Evolutionary conservation across 805 yeast species (phyloP).

Genomic region (Schizosaccharomyces cryophilus): DNA sequence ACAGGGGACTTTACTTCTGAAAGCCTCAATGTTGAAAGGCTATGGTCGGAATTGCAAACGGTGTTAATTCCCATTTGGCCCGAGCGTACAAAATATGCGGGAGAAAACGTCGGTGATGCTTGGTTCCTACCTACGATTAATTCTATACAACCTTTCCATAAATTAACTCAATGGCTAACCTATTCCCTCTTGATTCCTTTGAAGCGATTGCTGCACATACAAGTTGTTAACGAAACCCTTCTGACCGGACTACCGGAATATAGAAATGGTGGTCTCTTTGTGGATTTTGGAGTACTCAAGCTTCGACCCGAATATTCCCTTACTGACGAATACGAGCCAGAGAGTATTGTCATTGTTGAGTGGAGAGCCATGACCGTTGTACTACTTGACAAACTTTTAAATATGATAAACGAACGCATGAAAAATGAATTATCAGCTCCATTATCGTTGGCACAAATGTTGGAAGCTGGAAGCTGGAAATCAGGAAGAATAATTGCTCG

Average conservation of each 20-base stretch:
- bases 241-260: conserved; percentile 38
- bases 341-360: conserved; percentile 37
- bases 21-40: conserved; percentile 14
- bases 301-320: conserved; percentile 17
- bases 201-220: conserved; percentile 10
- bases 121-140: conserved; percentile 18
- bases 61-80: conserved; percentile 41
- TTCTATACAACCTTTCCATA: conserved; percentile 35
- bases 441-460: conserved; percentile 29
- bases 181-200: conserved; percentile 35
- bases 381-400: conserved; percentile 27
- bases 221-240: conserved; percentile 3
- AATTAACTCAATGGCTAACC: conserved; percentile 42
- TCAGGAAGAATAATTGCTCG: conserved; percentile 35
- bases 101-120: conserved; percentile 34
- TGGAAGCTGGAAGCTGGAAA: conserved; percentile 46
- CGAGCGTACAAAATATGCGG: conserved; percentile 23
- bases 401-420: conserved; percentile 25
- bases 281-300: conserved; percentile 27
- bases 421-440: conserved; percentile 12
- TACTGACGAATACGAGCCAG: conserved; percentile 19
- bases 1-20: not conserved
- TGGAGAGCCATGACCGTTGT: conserved; percentile 43
- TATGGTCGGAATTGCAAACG: conserved; percentile 34
- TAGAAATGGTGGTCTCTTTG: conserved; percentile 39